phyloP scores from a whole-genome alignment of 306 rosid species.

The Begonia loranthoides region DNA sequence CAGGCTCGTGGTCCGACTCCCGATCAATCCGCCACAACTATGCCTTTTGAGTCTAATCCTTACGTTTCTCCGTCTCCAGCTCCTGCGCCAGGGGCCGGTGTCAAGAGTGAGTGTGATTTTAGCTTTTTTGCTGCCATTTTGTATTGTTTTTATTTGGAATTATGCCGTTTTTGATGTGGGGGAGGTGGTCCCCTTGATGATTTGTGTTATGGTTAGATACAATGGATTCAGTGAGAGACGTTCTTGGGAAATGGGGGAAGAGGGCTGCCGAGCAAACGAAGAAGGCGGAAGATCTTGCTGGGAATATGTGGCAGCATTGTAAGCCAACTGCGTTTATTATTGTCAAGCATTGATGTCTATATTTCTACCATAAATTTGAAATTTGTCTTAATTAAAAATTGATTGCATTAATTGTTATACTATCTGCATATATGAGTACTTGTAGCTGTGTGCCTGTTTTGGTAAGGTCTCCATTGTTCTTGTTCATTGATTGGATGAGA shows the following conservation, averaged over 20 bases:
- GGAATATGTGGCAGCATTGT: slow-evolving; percentile 97
- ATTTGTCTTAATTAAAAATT: neutral
- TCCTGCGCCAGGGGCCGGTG: slow-evolving; percentile 25
- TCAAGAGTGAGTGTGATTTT: slow-evolving; percentile 37
- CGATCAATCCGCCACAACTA: slow-evolving; percentile 41
- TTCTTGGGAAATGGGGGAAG: slow-evolving; percentile 81
- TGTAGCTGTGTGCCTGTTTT: too few species aligned
- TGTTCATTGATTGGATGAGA: too few species aligned
- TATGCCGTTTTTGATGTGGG: slow-evolving; percentile 1
- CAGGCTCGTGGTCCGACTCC: slow-evolving; percentile 34
- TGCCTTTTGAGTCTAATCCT: slow-evolving; percentile 73
- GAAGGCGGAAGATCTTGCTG: slow-evolving; percentile 92
- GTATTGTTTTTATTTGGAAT: slow-evolving; percentile 1
- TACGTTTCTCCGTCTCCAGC: slow-evolving; percentile 56
- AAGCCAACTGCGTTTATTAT: slow-evolving; percentile 8
- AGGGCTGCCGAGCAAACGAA: slow-evolving; percentile 89
- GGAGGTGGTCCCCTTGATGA: neutral
- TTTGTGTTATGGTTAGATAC: slow-evolving; percentile 27
- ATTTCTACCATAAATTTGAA: neutral
- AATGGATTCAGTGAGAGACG: slow-evolving; percentile 74
- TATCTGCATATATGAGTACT: too few species aligned
- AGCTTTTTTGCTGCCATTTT: neutral
- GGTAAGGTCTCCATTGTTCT: too few species aligned
- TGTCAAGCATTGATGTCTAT: neutral
- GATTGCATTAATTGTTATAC: too few species aligned